Conservation (phyloP, 495 filamentous ascomycete species). For the Tuber indicum region DNA sequence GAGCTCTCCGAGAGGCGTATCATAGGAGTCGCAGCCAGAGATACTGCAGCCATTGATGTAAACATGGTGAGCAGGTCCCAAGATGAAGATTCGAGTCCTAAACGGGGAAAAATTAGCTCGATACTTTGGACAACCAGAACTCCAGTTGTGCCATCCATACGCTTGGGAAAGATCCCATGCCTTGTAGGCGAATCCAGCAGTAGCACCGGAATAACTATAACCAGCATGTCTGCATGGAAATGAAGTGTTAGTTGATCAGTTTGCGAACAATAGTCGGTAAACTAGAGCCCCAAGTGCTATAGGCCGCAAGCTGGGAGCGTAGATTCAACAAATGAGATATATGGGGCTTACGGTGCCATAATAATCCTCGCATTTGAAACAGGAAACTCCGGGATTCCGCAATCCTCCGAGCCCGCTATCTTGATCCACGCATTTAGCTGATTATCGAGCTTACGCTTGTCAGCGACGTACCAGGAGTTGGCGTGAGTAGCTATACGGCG, state of each 20-base stretch:
- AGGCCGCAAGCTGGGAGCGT: not conserved
- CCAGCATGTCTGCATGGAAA: constrained; percentile 69
- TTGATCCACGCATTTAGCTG: constrained; percentile 75
- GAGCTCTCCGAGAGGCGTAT: constrained; percentile 78
- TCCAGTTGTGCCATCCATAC: constrained; percentile 42
- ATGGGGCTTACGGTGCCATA: constrained; percentile 79
- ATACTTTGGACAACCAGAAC: not conserved
- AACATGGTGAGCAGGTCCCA: constrained; percentile 88
- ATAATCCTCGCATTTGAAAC: constrained; percentile 74
- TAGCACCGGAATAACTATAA: constrained; percentile 89
- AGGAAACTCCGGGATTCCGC: constrained; percentile 50
- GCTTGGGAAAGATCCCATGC: constrained; percentile 74
- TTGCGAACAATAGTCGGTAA: not conserved
- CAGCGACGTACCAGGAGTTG: constrained; percentile 79
- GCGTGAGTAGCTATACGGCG: constrained; percentile 61
- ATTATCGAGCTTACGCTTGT: constrained; percentile 52
- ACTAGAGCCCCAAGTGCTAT: not conserved
- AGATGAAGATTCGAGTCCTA: constrained; percentile 84
- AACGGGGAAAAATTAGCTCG: constrained; percentile 2
- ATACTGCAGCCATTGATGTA: constrained; percentile 72
- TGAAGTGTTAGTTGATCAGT: not conserved
- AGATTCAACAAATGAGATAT: not conserved
- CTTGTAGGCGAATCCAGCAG: constrained; percentile 93
- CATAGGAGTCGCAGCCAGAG: constrained; percentile 66
- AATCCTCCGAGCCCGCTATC: constrained; percentile 51